These are phyloP conservation scores for Penicillium olsonii DNA, from an alignment of 2,329 filamentous ascomycete species.

Conservation along the genomic window DNA sequence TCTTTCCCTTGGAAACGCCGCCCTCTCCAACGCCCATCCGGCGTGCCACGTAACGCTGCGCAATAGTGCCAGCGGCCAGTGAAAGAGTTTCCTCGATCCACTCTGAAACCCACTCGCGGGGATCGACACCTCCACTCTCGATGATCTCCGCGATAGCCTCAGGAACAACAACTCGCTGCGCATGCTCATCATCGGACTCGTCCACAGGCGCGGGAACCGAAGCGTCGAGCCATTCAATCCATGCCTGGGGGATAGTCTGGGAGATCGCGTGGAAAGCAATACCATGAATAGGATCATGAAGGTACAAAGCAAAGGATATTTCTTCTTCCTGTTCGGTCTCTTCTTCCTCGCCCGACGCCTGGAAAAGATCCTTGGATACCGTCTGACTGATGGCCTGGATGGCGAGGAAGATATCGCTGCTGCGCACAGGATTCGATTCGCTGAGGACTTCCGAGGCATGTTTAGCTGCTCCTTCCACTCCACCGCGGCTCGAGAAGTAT, in stretches of 20 bases:
- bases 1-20: slow-evolving; percentile 59
- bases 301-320: slow-evolving; percentile 75
- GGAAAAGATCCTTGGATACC: slow-evolving; percentile 67
- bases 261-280: slow-evolving; percentile 83
- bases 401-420: slow-evolving; percentile 92
- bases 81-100: slow-evolving; percentile 90
- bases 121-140: slow-evolving; percentile 73
- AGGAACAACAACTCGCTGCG: slow-evolving; percentile 55
- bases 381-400: slow-evolving; percentile 80
- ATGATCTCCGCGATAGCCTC: slow-evolving; percentile 88
- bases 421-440: slow-evolving; percentile 85
- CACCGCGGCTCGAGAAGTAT: slow-evolving; percentile 76
- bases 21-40: slow-evolving; percentile 95
- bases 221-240: slow-evolving; percentile 90
- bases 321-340: slow-evolving; percentile 56
- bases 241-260: slow-evolving; percentile 79
- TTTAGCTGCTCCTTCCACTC: slow-evolving; percentile 76
- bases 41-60: slow-evolving; percentile 90
- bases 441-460: slow-evolving; percentile 76
- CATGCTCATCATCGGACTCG: slow-evolving; percentile 39
- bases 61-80: slow-evolving; percentile 78
- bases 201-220: slow-evolving; percentile 47
- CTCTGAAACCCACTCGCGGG: slow-evolving; percentile 94
- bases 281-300: slow-evolving; percentile 82
- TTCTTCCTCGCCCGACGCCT: slow-evolving; percentile 47